phyloP scores from a whole-genome alignment of 2,329 filamentous ascomycete species.

The Parascedosporium putredinis region DNA sequence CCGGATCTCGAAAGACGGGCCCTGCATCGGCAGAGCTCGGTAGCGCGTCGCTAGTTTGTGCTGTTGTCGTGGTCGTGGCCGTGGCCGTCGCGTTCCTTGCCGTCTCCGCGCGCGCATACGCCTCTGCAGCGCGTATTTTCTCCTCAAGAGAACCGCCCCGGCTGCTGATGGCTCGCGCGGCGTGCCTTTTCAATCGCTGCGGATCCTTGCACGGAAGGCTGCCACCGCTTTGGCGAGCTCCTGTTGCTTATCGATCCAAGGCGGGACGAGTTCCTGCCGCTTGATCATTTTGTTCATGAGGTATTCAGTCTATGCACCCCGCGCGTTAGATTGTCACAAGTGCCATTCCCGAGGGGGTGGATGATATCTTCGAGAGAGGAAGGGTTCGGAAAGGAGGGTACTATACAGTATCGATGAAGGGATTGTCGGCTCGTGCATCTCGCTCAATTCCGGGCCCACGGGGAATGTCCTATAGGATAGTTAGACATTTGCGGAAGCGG shows the following conservation, averaged over 20 bases:
- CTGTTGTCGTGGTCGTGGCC: conserved; percentile 8
- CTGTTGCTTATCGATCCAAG: conserved; percentile 98
- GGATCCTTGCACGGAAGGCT: conserved; percentile 62
- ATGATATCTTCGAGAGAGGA: too few species aligned
- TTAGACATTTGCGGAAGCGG: background rate
- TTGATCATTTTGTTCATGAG: conserved; percentile 99
- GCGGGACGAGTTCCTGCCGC: conserved; percentile 86
- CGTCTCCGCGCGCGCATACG: conserved; percentile 66
- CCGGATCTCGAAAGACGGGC: conserved; percentile 56
- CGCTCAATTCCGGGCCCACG: conserved; percentile 69
- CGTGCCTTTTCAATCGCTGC: conserved; percentile 76
- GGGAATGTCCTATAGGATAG: conserved; percentile 50
- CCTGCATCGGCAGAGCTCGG: too few species aligned
- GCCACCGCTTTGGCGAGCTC: conserved; percentile 62
- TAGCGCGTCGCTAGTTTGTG: too few species aligned
- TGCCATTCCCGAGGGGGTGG: too few species aligned
- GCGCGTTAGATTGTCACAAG: conserved; percentile 5
- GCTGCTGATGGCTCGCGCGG: conserved; percentile 66
- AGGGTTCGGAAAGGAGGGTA: too few species aligned
- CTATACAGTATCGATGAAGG: conserved; percentile 71
- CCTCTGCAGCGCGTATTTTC: conserved; percentile 61
- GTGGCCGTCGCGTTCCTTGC: conserved; percentile 46
- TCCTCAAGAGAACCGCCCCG: conserved; percentile 63
- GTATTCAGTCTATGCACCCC: conserved; percentile 69
- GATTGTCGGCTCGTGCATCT: conserved; percentile 74